phyloP scores from a whole-genome alignment of 257 asterid genomes.

The Capsicum baccatum region DNA sequence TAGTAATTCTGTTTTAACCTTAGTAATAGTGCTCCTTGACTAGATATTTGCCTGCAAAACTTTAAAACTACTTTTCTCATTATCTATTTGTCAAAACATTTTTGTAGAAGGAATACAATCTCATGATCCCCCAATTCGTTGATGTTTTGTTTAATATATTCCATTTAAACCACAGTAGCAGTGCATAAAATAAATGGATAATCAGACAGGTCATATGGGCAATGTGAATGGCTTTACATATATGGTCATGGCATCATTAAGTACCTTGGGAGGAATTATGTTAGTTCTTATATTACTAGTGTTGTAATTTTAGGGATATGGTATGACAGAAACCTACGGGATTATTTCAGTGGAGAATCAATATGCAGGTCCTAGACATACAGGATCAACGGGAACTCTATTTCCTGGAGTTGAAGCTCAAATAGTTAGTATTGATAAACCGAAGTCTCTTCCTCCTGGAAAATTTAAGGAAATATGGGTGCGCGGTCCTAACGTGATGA shows the following conservation, averaged over 20 bases:
- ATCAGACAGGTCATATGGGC: background rate
- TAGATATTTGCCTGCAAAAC: background rate
- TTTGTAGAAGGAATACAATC: background rate
- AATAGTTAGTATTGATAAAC: slow-evolving; percentile 69
- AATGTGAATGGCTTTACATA: background rate
- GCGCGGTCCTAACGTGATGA: slow-evolving; percentile 90
- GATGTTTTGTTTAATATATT: background rate
- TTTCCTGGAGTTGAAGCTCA: slow-evolving; percentile 74
- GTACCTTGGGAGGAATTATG: background rate
- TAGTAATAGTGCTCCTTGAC: background rate
- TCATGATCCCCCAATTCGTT: background rate
- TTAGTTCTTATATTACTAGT: slow-evolving; percentile 22
- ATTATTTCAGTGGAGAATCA: slow-evolving; percentile 64
- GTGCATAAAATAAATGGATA: background rate
- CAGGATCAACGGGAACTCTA: slow-evolving; percentile 86
- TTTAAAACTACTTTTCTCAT: background rate
- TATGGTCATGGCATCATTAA: background rate
- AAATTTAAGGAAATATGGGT: slow-evolving; percentile 91
- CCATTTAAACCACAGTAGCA: background rate
- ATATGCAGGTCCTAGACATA: slow-evolving; percentile 60
- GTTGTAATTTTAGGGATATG: slow-evolving; percentile 74
- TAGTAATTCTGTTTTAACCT: background rate
- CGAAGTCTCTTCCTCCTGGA: slow-evolving; percentile 78
- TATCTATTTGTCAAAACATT: background rate
- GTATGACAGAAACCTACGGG: slow-evolving; percentile 95